phyloP scores from a whole-genome alignment of 2,329 filamentous ascomycete genomes.

The Diaporthe batatas region DNA sequence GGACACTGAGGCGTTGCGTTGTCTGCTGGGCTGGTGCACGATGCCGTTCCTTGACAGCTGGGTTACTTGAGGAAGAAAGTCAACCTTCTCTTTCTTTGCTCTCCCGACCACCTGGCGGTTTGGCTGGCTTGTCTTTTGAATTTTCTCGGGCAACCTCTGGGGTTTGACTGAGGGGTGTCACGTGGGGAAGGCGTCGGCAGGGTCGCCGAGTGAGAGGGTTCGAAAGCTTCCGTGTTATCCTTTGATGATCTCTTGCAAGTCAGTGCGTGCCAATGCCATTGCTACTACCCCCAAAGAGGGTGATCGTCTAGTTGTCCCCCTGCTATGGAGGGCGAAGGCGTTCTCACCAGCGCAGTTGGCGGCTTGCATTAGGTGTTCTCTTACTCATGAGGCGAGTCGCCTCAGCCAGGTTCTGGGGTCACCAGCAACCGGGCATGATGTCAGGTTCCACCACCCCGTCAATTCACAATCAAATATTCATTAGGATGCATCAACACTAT shows the following conservation, averaged over 20 bases:
- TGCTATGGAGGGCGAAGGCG: background rate
- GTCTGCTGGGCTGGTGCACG: background rate
- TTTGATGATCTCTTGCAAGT: background rate
- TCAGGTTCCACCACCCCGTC: slow-evolving; percentile 34
- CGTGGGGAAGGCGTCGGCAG: slow-evolving; percentile 24
- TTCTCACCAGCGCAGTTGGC: slow-evolving; percentile 11
- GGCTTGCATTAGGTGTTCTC: slow-evolving; percentile 12
- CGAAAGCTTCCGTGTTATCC: background rate
- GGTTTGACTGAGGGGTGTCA: slow-evolving; percentile 39
- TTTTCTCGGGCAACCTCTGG: background rate
- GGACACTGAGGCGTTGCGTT: background rate
- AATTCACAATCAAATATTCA: slow-evolving; percentile 32
- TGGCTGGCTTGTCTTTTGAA: slow-evolving; percentile 7
- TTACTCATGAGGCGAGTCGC: slow-evolving; percentile 24
- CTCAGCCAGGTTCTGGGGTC: slow-evolving; percentile 26
- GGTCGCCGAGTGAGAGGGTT: background rate
- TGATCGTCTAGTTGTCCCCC: background rate
- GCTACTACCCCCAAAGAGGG: background rate
- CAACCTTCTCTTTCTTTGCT: background rate
- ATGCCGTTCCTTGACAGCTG: background rate
- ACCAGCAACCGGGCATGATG: slow-evolving; percentile 19
- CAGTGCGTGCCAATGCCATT: background rate
- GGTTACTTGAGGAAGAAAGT: background rate
- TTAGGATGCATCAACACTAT: slow-evolving; percentile 22
- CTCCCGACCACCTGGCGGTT: background rate